These are phyloP conservation scores for Corymbia citriodora DNA, from an alignment of 441 rosid genomes.

Conservation along the genomic window DNA sequence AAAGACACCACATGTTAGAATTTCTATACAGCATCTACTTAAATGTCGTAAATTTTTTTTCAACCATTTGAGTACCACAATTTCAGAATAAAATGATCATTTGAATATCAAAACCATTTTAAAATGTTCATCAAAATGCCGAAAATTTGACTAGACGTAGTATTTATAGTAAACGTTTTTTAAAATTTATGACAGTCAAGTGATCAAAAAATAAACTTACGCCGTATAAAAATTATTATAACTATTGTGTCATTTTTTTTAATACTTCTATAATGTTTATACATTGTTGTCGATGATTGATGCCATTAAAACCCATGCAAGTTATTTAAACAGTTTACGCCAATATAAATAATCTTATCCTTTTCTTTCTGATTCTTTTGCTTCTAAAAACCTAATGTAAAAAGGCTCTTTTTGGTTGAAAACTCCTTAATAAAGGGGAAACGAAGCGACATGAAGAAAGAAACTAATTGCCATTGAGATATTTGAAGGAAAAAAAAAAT, in stretches of 20 bases:
- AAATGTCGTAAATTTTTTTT: not conserved
- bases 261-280: not conserved
- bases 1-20: not conserved
- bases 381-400: not conserved
- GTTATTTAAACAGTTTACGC: not conserved
- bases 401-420: not conserved
- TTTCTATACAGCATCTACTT: too few relatives aligned
- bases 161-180: too few relatives aligned
- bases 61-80: too few relatives aligned
- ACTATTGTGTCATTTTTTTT: not conserved
- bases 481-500: not conserved
- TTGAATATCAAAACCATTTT: too few relatives aligned
- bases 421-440: not conserved
- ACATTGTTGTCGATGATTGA: not conserved
- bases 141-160: too few relatives aligned
- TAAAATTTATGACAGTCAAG: too few relatives aligned
- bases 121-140: rapidly evolving
- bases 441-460: not conserved
- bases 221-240: too few relatives aligned
- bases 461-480: not conserved
- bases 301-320: not conserved
- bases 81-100: too few relatives aligned
- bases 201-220: not conserved
- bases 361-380: not conserved
- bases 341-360: not conserved